Evolutionary conservation across 345 rosid species (phyloP).

Genomic region (Cochlearia excelsa): DNA sequence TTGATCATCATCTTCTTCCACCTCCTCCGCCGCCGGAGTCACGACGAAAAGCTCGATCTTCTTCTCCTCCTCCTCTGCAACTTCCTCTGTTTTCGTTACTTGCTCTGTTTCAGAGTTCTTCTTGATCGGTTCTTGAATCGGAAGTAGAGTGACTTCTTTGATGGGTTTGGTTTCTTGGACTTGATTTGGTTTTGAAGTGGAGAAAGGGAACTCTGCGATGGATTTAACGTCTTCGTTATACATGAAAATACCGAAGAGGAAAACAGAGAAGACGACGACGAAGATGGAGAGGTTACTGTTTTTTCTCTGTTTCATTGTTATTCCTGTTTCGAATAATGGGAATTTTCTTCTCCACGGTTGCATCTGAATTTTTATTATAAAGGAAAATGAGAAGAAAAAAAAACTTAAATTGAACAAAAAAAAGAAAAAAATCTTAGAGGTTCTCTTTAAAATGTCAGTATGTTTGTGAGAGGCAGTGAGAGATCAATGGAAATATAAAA

Average conservation of each 20-base stretch:
- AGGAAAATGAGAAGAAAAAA: neutral
- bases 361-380: constrained; percentile 37
- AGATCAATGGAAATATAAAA: constrained; percentile 33
- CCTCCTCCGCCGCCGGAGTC: constrained; percentile 3
- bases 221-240: constrained; percentile 78
- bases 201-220: constrained; percentile 86
- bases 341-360: constrained; percentile 52
- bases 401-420: neutral
- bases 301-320: constrained; percentile 71
- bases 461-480: constrained; percentile 30
- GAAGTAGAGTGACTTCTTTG: constrained; percentile 6
- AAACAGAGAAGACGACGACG: constrained; percentile 57
- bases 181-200: constrained; percentile 33
- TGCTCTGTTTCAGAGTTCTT: constrained; percentile 32
- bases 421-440: neutral
- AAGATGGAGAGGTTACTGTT: constrained; percentile 65
- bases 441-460: constrained; percentile 16
- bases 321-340: constrained; percentile 45
- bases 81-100: constrained; percentile 25
- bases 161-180: constrained; percentile 33
- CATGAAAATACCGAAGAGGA: constrained; percentile 72
- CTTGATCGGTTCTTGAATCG: constrained; percentile 39
- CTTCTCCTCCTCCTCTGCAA: constrained; percentile 23
- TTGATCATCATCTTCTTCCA: constrained; percentile 28
- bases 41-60: constrained; percentile 28